Evolutionary conservation across 176 grass and related monocot species (phyloP).

Genomic region (Hordeum vulgare): MorexV3_pseudomolecules_assembly NC_058521.1:7867532-7868031

Average conservation of each 20-base stretch:
- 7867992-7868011: constrained; percentile 91
- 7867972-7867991: constrained; percentile 91
- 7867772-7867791: constrained; percentile 91
- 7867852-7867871: constrained; percentile 90
- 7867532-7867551: neutral
- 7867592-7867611: constrained; percentile 96
- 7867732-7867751: constrained; percentile 81
- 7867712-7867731: constrained; percentile 93
- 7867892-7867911: constrained; percentile 99
- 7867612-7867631: constrained; percentile 73
- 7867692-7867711: constrained; percentile 84
- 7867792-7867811: constrained; percentile 98
- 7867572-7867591: constrained; percentile 53
- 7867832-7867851: constrained; percentile 97
- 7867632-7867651: constrained; percentile 72
- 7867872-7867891: constrained; percentile 97
- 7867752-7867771: constrained; percentile 92
- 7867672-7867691: constrained; percentile 96
- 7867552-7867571: neutral
- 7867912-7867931: constrained; percentile 98
- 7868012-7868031: constrained; percentile 99
- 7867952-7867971: constrained; percentile 98
- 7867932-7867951: constrained; percentile 94
- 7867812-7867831: constrained; percentile 95
- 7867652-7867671: constrained; percentile 98